Evolutionary conservation across 1,284 basidiomycete species (phyloP).

Genomic region (Fomitopsis schrenkii): DNA sequence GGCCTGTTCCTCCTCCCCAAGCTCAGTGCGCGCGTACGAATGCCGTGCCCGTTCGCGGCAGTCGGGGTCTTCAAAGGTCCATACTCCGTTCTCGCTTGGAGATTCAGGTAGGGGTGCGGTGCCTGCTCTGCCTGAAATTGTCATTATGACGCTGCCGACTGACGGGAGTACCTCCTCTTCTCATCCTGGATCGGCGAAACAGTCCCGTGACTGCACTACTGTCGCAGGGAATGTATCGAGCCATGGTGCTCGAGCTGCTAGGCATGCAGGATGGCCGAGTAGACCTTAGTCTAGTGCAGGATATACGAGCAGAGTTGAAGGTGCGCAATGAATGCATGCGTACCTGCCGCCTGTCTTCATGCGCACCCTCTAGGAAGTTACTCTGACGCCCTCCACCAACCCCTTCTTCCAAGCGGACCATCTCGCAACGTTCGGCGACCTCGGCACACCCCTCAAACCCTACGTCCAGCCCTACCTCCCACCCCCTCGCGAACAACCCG

Average conservation of each 20-base stretch:
- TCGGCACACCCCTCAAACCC: slow-evolving; percentile 88
- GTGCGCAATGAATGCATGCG: slow-evolving; percentile 38
- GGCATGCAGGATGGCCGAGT: slow-evolving; percentile 95
- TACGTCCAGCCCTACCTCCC: slow-evolving; percentile 89
- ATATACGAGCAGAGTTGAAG: slow-evolving; percentile 81
- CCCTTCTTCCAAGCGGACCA: slow-evolving; percentile 91
- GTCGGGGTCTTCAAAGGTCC: not conserved
- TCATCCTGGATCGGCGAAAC: slow-evolving; percentile 88
- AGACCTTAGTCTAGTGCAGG: slow-evolving; percentile 80
- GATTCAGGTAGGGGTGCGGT: slow-evolving; percentile 58
- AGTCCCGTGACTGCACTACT: slow-evolving; percentile 98
- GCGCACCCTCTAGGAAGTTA: slow-evolving; percentile 71
- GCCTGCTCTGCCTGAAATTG: slow-evolving; percentile 48
- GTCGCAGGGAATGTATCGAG: slow-evolving; percentile 99
- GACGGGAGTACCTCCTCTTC: slow-evolving; percentile 73
- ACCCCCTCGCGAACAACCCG: slow-evolving; percentile 71
- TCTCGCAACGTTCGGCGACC: slow-evolving; percentile 94
- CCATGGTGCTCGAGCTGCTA: slow-evolving; percentile 97
- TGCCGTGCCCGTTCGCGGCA: not conserved
- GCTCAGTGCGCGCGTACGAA: not conserved
- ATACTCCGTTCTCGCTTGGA: slow-evolving; percentile 38
- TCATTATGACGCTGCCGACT: slow-evolving; percentile 74
- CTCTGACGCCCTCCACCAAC: slow-evolving; percentile 91
- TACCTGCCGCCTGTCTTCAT: not conserved
- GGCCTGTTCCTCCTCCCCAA: not conserved